These are phyloP conservation scores for Hypoxylon trugodes DNA, from an alignment of 495 filamentous ascomycete species.

Conservation along the genomic window DNA sequence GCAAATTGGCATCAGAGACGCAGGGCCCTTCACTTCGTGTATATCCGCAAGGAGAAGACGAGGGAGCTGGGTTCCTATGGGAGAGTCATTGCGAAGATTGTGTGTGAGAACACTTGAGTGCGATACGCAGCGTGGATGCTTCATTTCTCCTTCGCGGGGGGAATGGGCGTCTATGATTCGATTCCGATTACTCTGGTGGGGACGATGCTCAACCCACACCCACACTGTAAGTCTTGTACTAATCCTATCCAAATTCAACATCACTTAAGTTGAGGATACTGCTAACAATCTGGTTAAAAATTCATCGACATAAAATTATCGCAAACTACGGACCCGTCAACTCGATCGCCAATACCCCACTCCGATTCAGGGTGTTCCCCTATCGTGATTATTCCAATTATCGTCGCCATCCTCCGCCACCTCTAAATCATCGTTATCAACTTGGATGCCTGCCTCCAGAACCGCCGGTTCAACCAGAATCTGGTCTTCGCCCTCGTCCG, in stretches of 20 bases:
- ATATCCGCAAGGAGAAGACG: slow-evolving; percentile 53
- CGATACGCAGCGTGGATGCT: slow-evolving; percentile 90
- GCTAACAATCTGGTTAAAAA: slow-evolving; percentile 44
- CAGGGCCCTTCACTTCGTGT: slow-evolving; percentile 66
- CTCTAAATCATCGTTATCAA: too few species aligned
- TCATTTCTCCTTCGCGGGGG: slow-evolving; percentile 57
- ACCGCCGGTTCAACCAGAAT: background rate
- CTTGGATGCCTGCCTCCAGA: too few species aligned
- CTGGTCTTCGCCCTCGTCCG: background rate
- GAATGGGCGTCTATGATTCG: slow-evolving; percentile 77
- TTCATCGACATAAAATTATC: background rate
- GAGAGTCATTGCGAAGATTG: slow-evolving; percentile 95
- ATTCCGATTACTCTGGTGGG: slow-evolving; percentile 73
- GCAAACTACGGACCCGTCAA: background rate
- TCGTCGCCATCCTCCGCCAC: too few species aligned
- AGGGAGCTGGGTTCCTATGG: slow-evolving; percentile 68
- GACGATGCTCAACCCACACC: slow-evolving; percentile 57
- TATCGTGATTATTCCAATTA: too few species aligned
- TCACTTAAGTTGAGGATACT: slow-evolving; percentile 46
- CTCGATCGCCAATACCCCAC: background rate
- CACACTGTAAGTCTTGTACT: slow-evolving; percentile 62
- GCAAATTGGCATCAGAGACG: slow-evolving; percentile 99
- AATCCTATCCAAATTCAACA: background rate
- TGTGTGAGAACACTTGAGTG: slow-evolving; percentile 94
- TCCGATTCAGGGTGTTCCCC: too few species aligned